Conservation (phyloP, 164 flowering plant genomes). For the Platanus orientalis region DNA sequence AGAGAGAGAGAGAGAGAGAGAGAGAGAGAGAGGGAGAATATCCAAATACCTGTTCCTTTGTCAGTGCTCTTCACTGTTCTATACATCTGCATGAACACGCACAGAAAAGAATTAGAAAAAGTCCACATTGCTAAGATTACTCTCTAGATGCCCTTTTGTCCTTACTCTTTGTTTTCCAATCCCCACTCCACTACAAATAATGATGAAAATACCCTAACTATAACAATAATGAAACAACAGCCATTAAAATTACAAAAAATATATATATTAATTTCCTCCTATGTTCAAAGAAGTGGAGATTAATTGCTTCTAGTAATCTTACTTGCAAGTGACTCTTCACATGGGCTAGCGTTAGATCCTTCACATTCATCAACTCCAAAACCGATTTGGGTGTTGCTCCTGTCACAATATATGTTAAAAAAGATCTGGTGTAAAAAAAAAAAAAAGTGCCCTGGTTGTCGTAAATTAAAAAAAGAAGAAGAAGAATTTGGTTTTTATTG, state of each 20-base stretch:
- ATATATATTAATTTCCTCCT: too few relatives aligned
- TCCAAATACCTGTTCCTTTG: conserved; percentile 73
- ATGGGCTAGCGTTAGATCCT: conserved; percentile 92
- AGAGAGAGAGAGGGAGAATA: conserved; percentile 18
- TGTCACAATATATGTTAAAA: conserved; percentile 22
- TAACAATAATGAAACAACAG: too few relatives aligned
- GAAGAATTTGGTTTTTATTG: background rate
- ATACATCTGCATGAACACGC: conserved; percentile 58
- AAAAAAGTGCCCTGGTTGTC: too few relatives aligned
- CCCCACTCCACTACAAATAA: conserved; percentile 21
- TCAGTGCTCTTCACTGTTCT: conserved; percentile 74
- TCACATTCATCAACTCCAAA: conserved; percentile 87
- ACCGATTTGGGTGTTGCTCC: conserved; percentile 96
- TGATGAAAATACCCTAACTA: conserved; percentile 9
- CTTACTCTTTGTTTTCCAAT: conserved; percentile 13
- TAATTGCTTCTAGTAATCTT: conserved; percentile 13
- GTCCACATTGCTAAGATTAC: conserved; percentile 27
- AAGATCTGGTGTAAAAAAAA: too few relatives aligned
- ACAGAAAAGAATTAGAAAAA: conserved; percentile 12
- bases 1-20: conserved; percentile 1
- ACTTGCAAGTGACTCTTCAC: conserved; percentile 96
- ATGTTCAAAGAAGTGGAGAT: conserved; percentile 14
- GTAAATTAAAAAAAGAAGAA: background rate
- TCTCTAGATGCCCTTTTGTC: conserved; percentile 32
- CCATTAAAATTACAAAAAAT: too few relatives aligned